A percentile compares a stretch with the other conserved stretches of the same genome.
phyloP scores from a whole-genome alignment of 352 stramenopile species.

The Phytopythium ostracodes region DNA sequence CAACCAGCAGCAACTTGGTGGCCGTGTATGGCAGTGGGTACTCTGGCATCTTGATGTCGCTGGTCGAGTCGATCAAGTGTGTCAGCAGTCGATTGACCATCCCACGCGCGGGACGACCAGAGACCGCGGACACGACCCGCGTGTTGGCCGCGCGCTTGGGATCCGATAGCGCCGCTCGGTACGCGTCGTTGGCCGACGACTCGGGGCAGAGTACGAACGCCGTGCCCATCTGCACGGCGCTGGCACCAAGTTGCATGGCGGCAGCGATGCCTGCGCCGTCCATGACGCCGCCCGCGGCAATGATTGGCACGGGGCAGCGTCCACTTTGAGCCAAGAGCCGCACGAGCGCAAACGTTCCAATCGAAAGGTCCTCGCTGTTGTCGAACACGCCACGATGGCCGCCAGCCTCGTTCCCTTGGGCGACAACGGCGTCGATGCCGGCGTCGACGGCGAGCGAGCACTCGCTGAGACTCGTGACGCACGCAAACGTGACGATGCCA shows the following conservation, averaged over 20 bases:
- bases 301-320: conserved; percentile 31
- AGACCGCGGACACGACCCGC: conserved; percentile 27
- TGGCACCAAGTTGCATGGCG: conserved; percentile 36
- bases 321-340: conserved; percentile 31
- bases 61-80: neutral
- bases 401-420: conserved; percentile 55
- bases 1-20: conserved; percentile 4
- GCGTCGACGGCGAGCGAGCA: conserved; percentile 14
- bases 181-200: conserved; percentile 25
- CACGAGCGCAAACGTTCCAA: conserved; percentile 45
- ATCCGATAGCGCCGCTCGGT: conserved; percentile 22
- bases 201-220: conserved; percentile 52
- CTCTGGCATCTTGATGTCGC: conserved; percentile 2
- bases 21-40: conserved; percentile 7
- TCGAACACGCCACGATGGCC: conserved; percentile 56
- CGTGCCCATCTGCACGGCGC: conserved; percentile 58
- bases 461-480: conserved; percentile 40
- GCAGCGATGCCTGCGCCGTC: conserved; percentile 36
- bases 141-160: conserved; percentile 16
- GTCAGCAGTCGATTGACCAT: conserved; percentile 20
- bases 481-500: conserved; percentile 36
- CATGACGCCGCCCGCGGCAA: conserved; percentile 55
- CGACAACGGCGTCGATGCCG: conserved; percentile 43
- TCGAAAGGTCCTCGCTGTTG: conserved; percentile 11
- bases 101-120: conserved; percentile 37